These are phyloP conservation scores for Mortierella sp. DNA, from an alignment of 371 early-diverging fungal genomes.

Conservation along the genomic window DNA sequence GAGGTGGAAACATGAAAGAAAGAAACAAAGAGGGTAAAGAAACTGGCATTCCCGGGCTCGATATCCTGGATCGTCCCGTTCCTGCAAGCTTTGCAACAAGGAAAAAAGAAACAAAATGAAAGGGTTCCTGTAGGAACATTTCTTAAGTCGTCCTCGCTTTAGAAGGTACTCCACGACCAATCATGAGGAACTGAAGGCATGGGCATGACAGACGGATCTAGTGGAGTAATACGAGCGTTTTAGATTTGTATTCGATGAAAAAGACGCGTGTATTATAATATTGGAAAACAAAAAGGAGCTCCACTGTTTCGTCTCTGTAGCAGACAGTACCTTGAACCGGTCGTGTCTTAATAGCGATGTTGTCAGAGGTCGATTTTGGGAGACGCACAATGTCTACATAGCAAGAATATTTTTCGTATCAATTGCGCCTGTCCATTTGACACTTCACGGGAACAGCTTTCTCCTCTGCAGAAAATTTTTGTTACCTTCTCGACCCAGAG, in stretches of 20 bases:
- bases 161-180: conserved; percentile 56
- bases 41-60: no score
- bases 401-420: no score
- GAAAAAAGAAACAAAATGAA: no score
- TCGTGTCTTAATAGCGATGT: conserved; percentile 49
- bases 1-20: no score
- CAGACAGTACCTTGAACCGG: conserved; percentile 31
- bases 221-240: neutral
- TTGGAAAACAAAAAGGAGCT: no score
- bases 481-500: conserved; percentile 50
- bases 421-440: no score
- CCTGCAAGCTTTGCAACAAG: no score
- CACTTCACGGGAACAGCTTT: neutral
- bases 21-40: no score
- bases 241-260: neutral
- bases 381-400: conserved; percentile 45
- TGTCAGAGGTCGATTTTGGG: conserved; percentile 39
- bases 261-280: no score
- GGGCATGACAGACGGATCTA: conserved; percentile 41
- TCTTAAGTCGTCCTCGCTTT: conserved; percentile 2
- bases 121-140: neutral
- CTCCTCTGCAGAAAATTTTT: neutral
- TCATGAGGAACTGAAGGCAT: conserved; percentile 55
- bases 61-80: no score
- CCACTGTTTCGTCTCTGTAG: no score